phyloP scores from a whole-genome alignment of 2,329 filamentous ascomycete genomes.

The Coniochaeta pulveracea region DNA sequence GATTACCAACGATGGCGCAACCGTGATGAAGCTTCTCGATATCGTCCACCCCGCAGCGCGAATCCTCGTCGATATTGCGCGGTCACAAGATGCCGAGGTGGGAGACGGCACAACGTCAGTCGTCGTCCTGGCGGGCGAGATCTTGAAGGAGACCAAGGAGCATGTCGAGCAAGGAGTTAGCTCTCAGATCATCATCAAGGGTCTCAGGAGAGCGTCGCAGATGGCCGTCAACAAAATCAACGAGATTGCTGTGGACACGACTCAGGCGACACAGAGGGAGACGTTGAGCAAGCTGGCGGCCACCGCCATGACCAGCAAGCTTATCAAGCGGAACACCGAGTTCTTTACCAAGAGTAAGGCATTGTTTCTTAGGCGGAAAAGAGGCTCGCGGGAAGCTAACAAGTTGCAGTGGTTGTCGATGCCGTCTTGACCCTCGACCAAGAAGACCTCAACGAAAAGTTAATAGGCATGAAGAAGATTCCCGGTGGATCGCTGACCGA shows the following conservation, averaged over 20 bases:
- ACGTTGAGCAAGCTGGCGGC: slow-evolving; percentile 82
- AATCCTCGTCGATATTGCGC: slow-evolving; percentile 94
- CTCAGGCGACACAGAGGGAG: slow-evolving; percentile 73
- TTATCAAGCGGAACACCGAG: slow-evolving; percentile 91
- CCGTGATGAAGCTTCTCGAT: slow-evolving; percentile 98
- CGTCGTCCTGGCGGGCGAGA: slow-evolving; percentile 93
- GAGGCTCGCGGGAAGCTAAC: slow-evolving; percentile 11
- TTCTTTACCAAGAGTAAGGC: slow-evolving; percentile 93
- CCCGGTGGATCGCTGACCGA: slow-evolving; percentile 93
- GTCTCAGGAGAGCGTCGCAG: slow-evolving; percentile 70
- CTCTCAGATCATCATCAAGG: slow-evolving; percentile 96
- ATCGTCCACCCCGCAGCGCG: slow-evolving; percentile 96
- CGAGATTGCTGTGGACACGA: slow-evolving; percentile 84
- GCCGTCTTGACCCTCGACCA: slow-evolving; percentile 92
- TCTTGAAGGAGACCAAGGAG: slow-evolving; percentile 93
- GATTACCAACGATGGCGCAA: slow-evolving; percentile 97
- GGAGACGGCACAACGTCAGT: slow-evolving; percentile 97
- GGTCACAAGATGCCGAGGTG: slow-evolving; percentile 98
- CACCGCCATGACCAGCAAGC: slow-evolving; percentile 98
- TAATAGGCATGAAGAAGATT: slow-evolving; percentile 98
- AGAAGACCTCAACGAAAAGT: slow-evolving; percentile 91
- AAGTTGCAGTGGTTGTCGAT: slow-evolving; percentile 77
- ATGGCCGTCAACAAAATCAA: slow-evolving; percentile 99
- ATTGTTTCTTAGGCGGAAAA: neutral
- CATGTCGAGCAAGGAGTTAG: slow-evolving; percentile 94